Base-by-base conservation (phyloP, 1,139 yeast genomes). In the Lodderomyces parapsilosis region DNA sequence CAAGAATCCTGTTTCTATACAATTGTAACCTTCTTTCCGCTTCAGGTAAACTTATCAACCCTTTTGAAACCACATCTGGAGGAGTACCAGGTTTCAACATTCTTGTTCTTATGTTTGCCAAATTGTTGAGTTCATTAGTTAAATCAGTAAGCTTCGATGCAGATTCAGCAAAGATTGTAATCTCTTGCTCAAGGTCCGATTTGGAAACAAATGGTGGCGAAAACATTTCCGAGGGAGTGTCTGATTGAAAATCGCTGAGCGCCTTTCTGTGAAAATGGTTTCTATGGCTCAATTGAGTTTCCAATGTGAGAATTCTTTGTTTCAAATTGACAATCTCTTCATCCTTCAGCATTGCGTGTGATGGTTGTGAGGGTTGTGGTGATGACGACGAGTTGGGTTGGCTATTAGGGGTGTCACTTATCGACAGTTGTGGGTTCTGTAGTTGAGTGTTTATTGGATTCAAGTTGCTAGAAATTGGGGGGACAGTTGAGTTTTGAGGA, bases 11-110 rank as follows among this genome's bases (percentile, higher is more conserved):
- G 0, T 57, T 56, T 17, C 68, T 60, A 57, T 79, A 83, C 5
- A 73, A 39, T 1, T 68, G 51, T 20, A 81, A 57, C 28, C 86
- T 59, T 14, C 56, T 49, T 30, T 63, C 60, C 2, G 88, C 86
- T 49, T 82, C 83, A 14, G 66, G 71, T 11, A 62, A 43, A 1
- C 80, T 61, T 10, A 83, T 51, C 2, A 79, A 49, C 0, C 83
- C 82, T 10, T 62, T 55, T 2, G 68, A 59, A 0, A 83, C 66
- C 9, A 81, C 64, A 51, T 83, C 89, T 7, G 50, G 46, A 3
- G 52, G 49, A 14, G 51, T 49, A 17, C 51, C 49, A 20, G 53
- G 55, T 31, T 46, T 45, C 30, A 73, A 58, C 38, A 70, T 55
- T 11, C 52, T 50, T 3, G 65, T 57, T 46, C 84, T 63, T 42